A percentile compares a stretch with the other conserved stretches of the same genome.
These are phyloP conservation scores for Sporothrix inflata DNA, from an alignment of 2,329 filamentous ascomycete genomes.

Conservation along the genomic window DNA sequence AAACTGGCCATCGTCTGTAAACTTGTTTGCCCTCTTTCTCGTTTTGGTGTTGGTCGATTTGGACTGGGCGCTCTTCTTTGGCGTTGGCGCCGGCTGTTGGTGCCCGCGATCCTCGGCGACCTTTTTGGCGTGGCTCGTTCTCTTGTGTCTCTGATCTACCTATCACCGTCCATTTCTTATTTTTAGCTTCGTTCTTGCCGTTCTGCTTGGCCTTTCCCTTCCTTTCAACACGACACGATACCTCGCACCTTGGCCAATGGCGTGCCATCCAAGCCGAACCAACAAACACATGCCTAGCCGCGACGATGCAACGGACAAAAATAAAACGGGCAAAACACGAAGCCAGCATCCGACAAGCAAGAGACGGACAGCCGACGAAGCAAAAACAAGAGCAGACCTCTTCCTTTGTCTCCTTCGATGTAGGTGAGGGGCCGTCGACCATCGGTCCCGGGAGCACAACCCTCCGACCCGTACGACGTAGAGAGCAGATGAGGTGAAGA, in stretches of 20 bases:
- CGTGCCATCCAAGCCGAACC: not conserved
- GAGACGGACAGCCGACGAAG: no score
- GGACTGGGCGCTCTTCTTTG: no score
- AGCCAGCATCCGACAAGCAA: no score
- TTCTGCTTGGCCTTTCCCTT: not conserved
- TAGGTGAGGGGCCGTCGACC: no score
- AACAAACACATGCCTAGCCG: not conserved
- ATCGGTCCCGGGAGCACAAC: no score
- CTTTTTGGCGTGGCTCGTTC: not conserved
- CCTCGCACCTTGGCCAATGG: conserved; percentile 1
- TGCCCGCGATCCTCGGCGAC: conserved; percentile 18
- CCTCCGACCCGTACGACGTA: no score
- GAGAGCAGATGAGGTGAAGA: no score
- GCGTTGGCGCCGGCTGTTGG: conserved; percentile 19
- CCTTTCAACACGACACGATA: not conserved
- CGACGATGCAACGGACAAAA: no score
- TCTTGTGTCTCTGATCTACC: not conserved
- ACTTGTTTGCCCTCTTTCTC: no score
- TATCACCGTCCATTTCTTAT: not conserved
- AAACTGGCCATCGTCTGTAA: not conserved
- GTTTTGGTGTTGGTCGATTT: not conserved
- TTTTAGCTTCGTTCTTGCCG: conserved; percentile 9
- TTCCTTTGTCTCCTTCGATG: no score
- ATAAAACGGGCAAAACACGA: no score
- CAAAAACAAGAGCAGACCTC: no score